These are phyloP conservation scores for Epichloe coenophiala DNA, from an alignment of 2,329 filamentous ascomycete species.

Conservation along the genomic window DNA sequence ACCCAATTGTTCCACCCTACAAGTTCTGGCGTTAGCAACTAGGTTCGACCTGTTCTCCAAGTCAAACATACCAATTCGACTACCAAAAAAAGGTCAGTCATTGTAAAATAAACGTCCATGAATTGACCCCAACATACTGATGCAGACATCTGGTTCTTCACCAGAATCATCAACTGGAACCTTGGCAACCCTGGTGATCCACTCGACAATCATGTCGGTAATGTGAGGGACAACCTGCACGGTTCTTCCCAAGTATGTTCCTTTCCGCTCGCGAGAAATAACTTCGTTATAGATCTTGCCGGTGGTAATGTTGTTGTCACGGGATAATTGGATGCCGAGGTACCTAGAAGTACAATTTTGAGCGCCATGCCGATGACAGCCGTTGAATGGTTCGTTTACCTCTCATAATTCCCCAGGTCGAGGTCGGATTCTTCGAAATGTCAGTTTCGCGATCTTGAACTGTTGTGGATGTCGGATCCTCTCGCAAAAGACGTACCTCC, in stretches of 20 bases:
- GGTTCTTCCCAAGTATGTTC: slow-evolving; percentile 73
- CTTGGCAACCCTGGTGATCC: slow-evolving; percentile 75
- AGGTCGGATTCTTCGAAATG: slow-evolving; percentile 27
- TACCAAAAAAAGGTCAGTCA: slow-evolving; percentile 11
- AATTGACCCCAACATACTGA: slow-evolving; percentile 43
- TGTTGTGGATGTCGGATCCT: background rate
- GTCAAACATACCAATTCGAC: slow-evolving; percentile 21
- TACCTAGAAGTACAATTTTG: slow-evolving; percentile 30
- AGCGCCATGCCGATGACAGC: background rate
- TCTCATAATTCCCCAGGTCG: slow-evolving; percentile 45
- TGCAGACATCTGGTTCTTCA: slow-evolving; percentile 80
- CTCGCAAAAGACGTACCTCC: slow-evolving; percentile 29
- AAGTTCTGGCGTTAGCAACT: background rate
- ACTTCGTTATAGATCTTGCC: slow-evolving; percentile 73
- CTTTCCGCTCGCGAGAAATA: slow-evolving; percentile 31
- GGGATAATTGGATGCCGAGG: slow-evolving; percentile 65
- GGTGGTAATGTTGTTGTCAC: slow-evolving; percentile 93
- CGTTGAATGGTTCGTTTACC: slow-evolving; percentile 13
- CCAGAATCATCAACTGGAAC: slow-evolving; percentile 78
- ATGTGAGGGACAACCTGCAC: slow-evolving; percentile 89
- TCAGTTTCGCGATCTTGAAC: background rate
- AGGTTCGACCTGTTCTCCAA: background rate
- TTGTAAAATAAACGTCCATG: background rate
- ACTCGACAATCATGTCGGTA: slow-evolving; percentile 82
- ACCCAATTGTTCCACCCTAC: slow-evolving; percentile 45